phyloP scores from a whole-genome alignment of 768 basidiomycete species.

The Rhizopogon salebrosus region DNA sequence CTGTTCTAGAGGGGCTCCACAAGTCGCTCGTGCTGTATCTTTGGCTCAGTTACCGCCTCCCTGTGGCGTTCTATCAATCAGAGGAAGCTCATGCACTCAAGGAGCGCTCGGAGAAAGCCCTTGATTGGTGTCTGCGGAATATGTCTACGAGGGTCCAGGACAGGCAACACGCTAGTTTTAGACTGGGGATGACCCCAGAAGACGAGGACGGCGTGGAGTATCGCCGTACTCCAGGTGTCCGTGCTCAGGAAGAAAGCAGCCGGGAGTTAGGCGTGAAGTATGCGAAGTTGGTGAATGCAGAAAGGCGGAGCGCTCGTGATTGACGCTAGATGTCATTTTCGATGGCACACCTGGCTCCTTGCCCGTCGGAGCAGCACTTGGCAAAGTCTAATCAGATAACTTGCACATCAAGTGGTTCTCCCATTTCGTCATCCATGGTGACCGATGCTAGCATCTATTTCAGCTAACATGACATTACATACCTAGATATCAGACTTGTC shows the following conservation, averaged over 20 bases:
- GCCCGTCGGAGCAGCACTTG: too few relatives aligned
- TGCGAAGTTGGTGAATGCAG: background rate
- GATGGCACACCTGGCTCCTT: too few relatives aligned
- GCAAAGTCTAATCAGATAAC: too few relatives aligned
- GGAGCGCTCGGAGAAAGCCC: conserved; percentile 52
- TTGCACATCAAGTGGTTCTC: too few relatives aligned
- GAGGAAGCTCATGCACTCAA: conserved; percentile 50
- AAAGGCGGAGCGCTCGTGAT: background rate
- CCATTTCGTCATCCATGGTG: too few relatives aligned
- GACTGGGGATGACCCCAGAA: background rate
- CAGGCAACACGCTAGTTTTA: background rate
- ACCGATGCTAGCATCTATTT: too few relatives aligned
- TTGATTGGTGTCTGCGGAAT: conserved; percentile 57
- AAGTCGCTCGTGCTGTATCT: conserved; percentile 72
- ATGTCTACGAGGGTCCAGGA: conserved; percentile 24
- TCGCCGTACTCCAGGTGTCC: conserved; percentile 5
- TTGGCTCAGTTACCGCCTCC: conserved; percentile 75
- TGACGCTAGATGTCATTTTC: too few relatives aligned
- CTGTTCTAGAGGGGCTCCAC: conserved; percentile 69
- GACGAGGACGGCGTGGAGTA: conserved; percentile 15
- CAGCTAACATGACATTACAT: too few relatives aligned
- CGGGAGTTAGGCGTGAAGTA: background rate
- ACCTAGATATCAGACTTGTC: too few relatives aligned
- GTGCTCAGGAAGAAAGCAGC: background rate
- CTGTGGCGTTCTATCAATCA: conserved; percentile 61